phyloP scores from a whole-genome alignment of 768 basidiomycete genomes.

The Erythrobasidium yunnanense region DNA sequence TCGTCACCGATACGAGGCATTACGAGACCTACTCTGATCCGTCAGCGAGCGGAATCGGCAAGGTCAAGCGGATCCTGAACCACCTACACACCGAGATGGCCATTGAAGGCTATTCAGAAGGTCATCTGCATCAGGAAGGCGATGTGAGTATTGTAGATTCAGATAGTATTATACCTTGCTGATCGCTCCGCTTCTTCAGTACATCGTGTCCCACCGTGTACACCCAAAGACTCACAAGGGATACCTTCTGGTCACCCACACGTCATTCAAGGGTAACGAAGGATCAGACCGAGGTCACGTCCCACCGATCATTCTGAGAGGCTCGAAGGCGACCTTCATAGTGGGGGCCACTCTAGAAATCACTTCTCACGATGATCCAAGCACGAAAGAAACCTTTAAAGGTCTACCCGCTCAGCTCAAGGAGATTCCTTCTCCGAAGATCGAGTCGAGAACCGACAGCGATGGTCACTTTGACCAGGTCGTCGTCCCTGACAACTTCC shows the following conservation, averaged over 20 bases:
- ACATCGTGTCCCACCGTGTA: constrained; percentile 83
- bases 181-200: constrained; percentile 47
- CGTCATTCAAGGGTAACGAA: constrained; percentile 67
- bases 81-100: constrained; percentile 84
- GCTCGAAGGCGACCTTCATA: constrained; percentile 68
- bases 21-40: constrained; percentile 57
- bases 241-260: constrained; percentile 81
- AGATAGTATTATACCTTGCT: neutral
- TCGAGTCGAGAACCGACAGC: constrained; percentile 54
- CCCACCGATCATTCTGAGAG: constrained; percentile 67
- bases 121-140: constrained; percentile 92
- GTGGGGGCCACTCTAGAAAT: constrained; percentile 66
- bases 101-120: constrained; percentile 72
- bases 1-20: constrained; percentile 68
- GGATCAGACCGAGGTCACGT: constrained; percentile 71
- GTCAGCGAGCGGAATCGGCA: constrained; percentile 47
- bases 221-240: constrained; percentile 83
- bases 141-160: constrained; percentile 52
- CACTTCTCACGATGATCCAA: constrained; percentile 48
- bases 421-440: constrained; percentile 53
- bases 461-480: constrained; percentile 68
- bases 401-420: constrained; percentile 63
- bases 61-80: constrained; percentile 61
- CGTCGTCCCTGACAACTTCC: constrained; percentile 72
- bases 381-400: constrained; percentile 51